Evolutionary conservation across 179 eudicot species (phyloP), one percentile per base, ranked within the genome.

Genomic region (Vitellaria paradoxa): DNA sequence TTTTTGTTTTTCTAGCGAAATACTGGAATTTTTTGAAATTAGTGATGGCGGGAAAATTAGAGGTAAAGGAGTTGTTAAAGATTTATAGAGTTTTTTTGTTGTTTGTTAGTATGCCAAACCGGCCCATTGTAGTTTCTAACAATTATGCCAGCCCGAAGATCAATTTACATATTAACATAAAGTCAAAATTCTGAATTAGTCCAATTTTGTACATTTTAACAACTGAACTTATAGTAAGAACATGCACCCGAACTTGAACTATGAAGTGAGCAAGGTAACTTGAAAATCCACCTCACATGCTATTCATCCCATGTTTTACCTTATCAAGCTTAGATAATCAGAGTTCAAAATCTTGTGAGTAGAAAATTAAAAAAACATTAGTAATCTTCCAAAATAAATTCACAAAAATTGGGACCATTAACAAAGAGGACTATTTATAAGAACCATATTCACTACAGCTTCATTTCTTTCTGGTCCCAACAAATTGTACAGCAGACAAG

Each of bases 241-340:
- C 49, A 65, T 21, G 60, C 73, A 79, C 77, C 45, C 23, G 7
- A 42, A 74, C 59, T 63, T 12, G 45, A 26, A 26, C 69, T 49
- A 65, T 47, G 45, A 53, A 63, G 11, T 24, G 6, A 71, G 61
- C 18, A 64, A 9, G 17, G 30, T 37, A 72, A 8, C 47, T 75
- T 64, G 46, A 49, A 65, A 57, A 64, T 24, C 52, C 7, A 23
- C 50, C 20, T 24, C 42, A 52, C 23, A 45, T 9, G 61, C 77
- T 60, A 67, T 40, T 46, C 49, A 61, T 59, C 55, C n/a, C 64
- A 9, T n/a, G 17, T 21, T 21, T 3, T 65, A 11, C 69, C 13
- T 30, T 14, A 68, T 47, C 14, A 30, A 10, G 24, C 24, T 57
- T n/a, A 40, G 15, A 64, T 30, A 26, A 11, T 47, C 2, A 49